Base-by-base conservation (phyloP, 83 land plant species). In the Isoetes engelmannii region DNA sequence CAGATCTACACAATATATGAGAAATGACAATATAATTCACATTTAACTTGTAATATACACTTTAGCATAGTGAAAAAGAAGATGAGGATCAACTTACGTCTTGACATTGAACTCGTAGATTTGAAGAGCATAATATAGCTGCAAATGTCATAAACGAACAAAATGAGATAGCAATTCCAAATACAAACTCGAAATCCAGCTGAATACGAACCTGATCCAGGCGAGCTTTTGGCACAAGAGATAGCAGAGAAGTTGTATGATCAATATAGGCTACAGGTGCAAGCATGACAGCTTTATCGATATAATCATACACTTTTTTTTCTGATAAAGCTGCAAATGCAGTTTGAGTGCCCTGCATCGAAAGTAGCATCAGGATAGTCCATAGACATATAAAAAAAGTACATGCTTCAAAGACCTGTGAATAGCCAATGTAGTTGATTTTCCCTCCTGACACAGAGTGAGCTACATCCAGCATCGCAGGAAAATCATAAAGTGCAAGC, bases 261-360 rank as follows among this genome's bases (percentile, higher is more conserved):
- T 70, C 42, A 63, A 70, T 7, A 60, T 70, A 70, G 45, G 73
- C 69, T 5, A 70, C 61, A 42, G 73, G 73, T 15, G 73, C 73
- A 47, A 70, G 17, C 73, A 70, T 70, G 19, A 70, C 73, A 55
- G 49, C 69, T 20, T 70, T 70, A 13, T 70, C 67, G 0, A 70
- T 12, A 21, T 3, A 44, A 7, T 70, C 47, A 9, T 12, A 20
- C 68, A 70, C 21, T 5, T 44, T 56, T 1, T 67, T 67, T 59
- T 70, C 44, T 6, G 73, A 70, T 12, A 70, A 59, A 8, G 73
- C 73, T 70, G 73, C 73, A 70, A 70, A 59, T 41, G 73, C 69
- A 0, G 73, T 67, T 45, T 70, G 69, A 44, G 73, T 59, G 44
- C 69, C 73, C 73, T 70, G 73, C 13, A 60, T 19, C n/a, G 1